Evolutionary conservation across 108 stramenopile species (phyloP), one percentile per base, ranked within the genome.

Genomic region (Cyclostephanos invisitatus): DNA sequence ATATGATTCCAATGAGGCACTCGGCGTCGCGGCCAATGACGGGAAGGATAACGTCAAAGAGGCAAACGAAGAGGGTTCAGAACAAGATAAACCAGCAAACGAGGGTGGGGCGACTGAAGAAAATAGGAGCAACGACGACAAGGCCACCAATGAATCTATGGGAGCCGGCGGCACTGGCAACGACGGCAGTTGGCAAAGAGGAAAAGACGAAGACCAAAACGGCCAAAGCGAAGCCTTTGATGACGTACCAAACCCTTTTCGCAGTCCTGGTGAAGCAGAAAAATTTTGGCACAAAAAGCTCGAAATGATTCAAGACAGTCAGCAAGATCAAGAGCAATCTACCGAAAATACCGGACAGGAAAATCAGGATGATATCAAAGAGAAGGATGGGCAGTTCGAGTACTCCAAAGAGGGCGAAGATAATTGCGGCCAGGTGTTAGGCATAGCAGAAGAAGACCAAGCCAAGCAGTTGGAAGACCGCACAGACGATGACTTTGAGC

Each of bases 191-290:
- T 87, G 84, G 84, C 62, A 85, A 24, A 66, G 63, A 49, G 72
- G 81, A 57, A 48, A 66, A 67, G 70, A 62, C 47, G 70, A 63
- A 14, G 77, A 78, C 32, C 62, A 64, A 69, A 40, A 5, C 25
- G 42, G 32, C 38, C 54, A 56, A 48, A 27, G 62, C 22, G 57
- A 47, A 28, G 61, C 73, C 24, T 48, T 58, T 49, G 48, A 71
- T 51, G 80, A 87, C 25, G 69, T 73, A 18, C 94, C 95, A 1
- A 97, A 97, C 70, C 95, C 97, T 21, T 90, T 96, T 54, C 87
- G 92, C 64, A 84, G 80, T 64, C 91, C 88, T 29, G 93, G 90
- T 44, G 93, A 93, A 62, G 93, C 87, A 14, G 83, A 82, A 58
- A 86, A 90, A 67, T 91, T 87, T 51, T 95, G 94, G 91, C 88